These are phyloP conservation scores for Achaetomiella virescens DNA, from an alignment of 495 filamentous ascomycete genomes.

Conservation along the genomic window DNA sequence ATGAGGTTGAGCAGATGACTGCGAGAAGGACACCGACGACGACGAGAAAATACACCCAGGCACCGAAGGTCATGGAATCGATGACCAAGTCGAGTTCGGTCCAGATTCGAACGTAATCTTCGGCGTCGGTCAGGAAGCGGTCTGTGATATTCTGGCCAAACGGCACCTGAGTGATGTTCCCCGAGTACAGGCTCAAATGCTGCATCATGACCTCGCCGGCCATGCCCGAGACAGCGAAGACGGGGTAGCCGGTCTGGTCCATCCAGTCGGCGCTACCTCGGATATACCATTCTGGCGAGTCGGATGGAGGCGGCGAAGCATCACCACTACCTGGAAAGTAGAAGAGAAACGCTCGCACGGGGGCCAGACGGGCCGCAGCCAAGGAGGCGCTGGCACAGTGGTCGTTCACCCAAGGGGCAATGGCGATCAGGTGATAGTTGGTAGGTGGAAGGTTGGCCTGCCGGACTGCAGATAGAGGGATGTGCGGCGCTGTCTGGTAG, in stretches of 20 bases:
- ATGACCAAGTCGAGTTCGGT: constrained; percentile 40
- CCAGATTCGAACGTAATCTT: constrained; percentile 49
- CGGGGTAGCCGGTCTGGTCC: constrained; percentile 56
- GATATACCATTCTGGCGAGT: constrained; percentile 59
- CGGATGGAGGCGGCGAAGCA: constrained; percentile 52
- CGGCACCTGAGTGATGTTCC: constrained; percentile 55
- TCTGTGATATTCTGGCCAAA: constrained; percentile 50
- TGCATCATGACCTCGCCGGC: constrained; percentile 63
- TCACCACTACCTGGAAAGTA: constrained; percentile 58
- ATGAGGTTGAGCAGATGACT: constrained; percentile 57
- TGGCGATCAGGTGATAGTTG: constrained; percentile 58
- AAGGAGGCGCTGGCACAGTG: constrained; percentile 67
- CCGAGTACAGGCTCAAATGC: constrained; percentile 68
- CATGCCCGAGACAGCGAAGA: constrained; percentile 73
- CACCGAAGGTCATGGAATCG: constrained; percentile 40
- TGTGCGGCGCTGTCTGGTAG: constrained; percentile 46
- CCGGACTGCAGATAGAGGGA: constrained; percentile 72
- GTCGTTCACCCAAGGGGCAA: constrained; percentile 81
- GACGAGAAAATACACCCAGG: constrained; percentile 81
- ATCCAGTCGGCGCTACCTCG: constrained; percentile 61
- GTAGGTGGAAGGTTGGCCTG: constrained; percentile 61
- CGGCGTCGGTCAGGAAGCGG: constrained; percentile 59
- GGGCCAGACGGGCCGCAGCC: constrained; percentile 49
- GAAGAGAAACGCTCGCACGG: constrained; percentile 64
- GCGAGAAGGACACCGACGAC: constrained; percentile 67